phyloP scores from a whole-genome alignment of 495 filamentous ascomycete genomes.

The Penicilliopsis zonata region DNA sequence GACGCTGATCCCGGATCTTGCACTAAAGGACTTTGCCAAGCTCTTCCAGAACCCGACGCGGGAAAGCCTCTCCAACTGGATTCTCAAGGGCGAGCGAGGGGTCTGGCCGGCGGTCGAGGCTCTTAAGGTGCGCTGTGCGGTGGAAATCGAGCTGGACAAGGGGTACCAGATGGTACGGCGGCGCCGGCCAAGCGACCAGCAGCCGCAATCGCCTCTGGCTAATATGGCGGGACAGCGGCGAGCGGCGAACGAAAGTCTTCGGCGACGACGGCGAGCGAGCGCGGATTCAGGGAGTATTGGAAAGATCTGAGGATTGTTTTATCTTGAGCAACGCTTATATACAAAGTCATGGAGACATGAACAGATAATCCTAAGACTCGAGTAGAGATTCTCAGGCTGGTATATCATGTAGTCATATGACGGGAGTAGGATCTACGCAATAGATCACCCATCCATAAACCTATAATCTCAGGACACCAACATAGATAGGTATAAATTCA shows the following conservation, averaged over 20 bases:
- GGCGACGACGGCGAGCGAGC: conserved; percentile 14
- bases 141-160: conserved; percentile 78
- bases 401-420: no score
- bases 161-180: conserved; percentile 70
- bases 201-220: conserved; percentile 2
- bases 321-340: no score
- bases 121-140: conserved; percentile 68
- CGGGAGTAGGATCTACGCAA: no score
- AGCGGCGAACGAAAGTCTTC: conserved; percentile 19
- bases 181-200: conserved; percentile 31
- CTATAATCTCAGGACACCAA: no score
- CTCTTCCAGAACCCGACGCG: conserved; percentile 72
- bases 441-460: no score
- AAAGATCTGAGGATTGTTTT: no score
- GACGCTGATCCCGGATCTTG: conserved; percentile 74
- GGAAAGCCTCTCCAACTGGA: conserved; percentile 73
- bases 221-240: conserved; percentile 6
- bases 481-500: no score
- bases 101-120: conserved; percentile 90
- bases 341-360: no score
- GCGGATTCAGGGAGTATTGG: conserved; percentile 5
- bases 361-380: no score
- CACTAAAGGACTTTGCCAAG: conserved; percentile 54
- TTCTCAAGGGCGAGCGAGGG: conserved; percentile 67
- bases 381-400: no score